Conservation (phyloP, 257 asterid species). For the Galeopsis tetrahit region DNA sequence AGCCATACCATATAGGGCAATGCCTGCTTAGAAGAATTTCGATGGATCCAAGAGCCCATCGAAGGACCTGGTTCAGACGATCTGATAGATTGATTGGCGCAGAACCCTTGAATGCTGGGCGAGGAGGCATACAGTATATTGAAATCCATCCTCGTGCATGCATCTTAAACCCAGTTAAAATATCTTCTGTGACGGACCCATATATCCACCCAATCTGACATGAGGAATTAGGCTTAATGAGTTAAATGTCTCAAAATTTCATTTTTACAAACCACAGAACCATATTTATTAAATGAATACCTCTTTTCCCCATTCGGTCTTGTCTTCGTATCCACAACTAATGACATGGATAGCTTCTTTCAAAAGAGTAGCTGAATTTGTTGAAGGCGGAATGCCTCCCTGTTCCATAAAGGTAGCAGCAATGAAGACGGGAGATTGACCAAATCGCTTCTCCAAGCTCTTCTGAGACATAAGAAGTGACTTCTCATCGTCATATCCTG, state of each 20-base stretch:
- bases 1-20: slow-evolving; percentile 96
- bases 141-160: slow-evolving; percentile 96
- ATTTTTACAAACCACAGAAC: background rate
- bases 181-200: slow-evolving; percentile 95
- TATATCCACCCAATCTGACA: slow-evolving; percentile 93
- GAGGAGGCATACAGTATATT: slow-evolving; percentile 83
- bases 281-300: slow-evolving; percentile 36
- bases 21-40: slow-evolving; percentile 89
- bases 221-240: background rate
- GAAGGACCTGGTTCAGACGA: slow-evolving; percentile 92
- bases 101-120: slow-evolving; percentile 93
- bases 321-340: slow-evolving; percentile 96
- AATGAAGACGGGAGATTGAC: slow-evolving; percentile 93
- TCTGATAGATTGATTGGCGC: slow-evolving; percentile 97
- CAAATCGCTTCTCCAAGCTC: slow-evolving; percentile 94
- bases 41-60: slow-evolving; percentile 95
- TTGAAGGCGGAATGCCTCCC: slow-evolving; percentile 91
- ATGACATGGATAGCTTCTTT: slow-evolving; percentile 98
- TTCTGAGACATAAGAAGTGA: slow-evolving; percentile 91
- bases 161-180: slow-evolving; percentile 93
- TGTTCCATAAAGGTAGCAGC: slow-evolving; percentile 90
- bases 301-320: slow-evolving; percentile 99
- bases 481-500: slow-evolving; percentile 74
- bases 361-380: slow-evolving; percentile 78
- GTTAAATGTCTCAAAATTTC: slow-evolving; percentile 2